Evolutionary conservation across 192 early-diverging fungal genomes (phyloP).

Genomic region (Spizellomyces punctatus): DNA sequence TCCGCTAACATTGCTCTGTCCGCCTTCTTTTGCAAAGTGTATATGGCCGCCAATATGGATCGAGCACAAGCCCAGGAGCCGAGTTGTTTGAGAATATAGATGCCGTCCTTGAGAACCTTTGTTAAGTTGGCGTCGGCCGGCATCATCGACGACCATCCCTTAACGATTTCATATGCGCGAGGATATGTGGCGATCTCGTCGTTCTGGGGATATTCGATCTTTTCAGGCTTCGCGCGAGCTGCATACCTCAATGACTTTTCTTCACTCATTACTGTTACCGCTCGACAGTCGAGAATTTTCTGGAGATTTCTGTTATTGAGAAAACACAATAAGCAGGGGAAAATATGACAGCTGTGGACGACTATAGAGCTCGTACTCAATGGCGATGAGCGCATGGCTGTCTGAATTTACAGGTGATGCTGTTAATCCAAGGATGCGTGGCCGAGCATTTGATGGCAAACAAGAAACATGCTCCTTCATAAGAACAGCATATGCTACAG

Average conservation of each 20-base stretch:
- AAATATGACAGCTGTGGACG: neutral
- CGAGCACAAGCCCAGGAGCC: slow-evolving; percentile 82
- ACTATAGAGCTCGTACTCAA: slow-evolving; percentile 16
- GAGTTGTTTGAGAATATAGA: slow-evolving; percentile 53
- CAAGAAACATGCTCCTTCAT: slow-evolving; percentile 81
- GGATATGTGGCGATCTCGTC: neutral
- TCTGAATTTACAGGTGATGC: slow-evolving; percentile 76
- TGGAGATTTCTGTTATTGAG: slow-evolving; percentile 34
- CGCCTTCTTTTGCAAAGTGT: neutral
- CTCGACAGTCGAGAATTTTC: slow-evolving; percentile 41
- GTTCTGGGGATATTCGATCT: slow-evolving; percentile 22
- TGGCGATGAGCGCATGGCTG: slow-evolving; percentile 28
- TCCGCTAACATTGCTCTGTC: slow-evolving; percentile 7
- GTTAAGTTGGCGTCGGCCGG: slow-evolving; percentile 42
- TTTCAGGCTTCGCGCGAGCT: slow-evolving; percentile 34
- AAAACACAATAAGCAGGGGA: neutral
- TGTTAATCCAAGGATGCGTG: slow-evolving; percentile 91
- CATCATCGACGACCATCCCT: neutral
- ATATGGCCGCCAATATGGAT: slow-evolving; percentile 58
- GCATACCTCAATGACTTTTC: slow-evolving; percentile 24
- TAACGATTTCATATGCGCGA: neutral
- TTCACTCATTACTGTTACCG: slow-evolving; percentile 30
- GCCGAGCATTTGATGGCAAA: slow-evolving; percentile 50
- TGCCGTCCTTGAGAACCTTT: slow-evolving; percentile 42
- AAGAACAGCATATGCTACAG: slow-evolving; percentile 67